phyloP scores from a whole-genome alignment of 257 asterid species.

The Misopates orontium region DNA sequence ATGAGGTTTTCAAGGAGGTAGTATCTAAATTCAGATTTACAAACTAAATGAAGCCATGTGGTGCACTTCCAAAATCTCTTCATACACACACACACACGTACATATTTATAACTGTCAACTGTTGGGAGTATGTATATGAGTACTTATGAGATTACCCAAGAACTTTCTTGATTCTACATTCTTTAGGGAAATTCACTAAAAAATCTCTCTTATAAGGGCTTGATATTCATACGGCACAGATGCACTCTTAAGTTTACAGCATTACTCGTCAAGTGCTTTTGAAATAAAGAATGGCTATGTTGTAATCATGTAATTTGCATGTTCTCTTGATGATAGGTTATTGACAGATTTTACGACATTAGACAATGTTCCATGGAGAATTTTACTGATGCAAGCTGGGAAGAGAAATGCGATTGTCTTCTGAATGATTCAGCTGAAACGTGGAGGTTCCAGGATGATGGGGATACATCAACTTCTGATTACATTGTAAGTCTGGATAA shows the following conservation, averaged over 20 bases:
- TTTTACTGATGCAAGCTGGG: conserved; percentile 56
- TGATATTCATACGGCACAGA: conserved; percentile 6
- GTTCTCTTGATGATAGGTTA: conserved; percentile 52
- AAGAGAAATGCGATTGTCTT: conserved; percentile 77
- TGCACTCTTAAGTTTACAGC: conserved; percentile 17
- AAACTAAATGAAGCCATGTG: conserved; percentile 17
- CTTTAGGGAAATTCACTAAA: conserved; percentile 10
- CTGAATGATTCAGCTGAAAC: conserved; percentile 68
- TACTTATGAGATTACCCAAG: not conserved
- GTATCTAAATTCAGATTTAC: conserved; percentile 18
- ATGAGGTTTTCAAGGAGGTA: conserved; percentile 71
- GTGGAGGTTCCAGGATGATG: conserved; percentile 72
- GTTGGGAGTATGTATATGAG: not conserved
- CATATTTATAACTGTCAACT: not conserved
- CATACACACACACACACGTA: not conserved
- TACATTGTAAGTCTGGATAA: conserved; percentile 66
- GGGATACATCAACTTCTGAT: conserved; percentile 69
- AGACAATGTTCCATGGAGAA: conserved; percentile 49
- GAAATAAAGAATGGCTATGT: conserved; percentile 8
- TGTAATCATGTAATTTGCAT: conserved; percentile 15
- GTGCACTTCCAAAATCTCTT: not conserved
- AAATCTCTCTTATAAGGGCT: conserved; percentile 8
- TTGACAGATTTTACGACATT: conserved; percentile 75
- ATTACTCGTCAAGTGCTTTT: conserved; percentile 6
- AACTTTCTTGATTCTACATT: not conserved